Evolutionary conservation across 2,329 filamentous ascomycete genomes (phyloP).

Genomic region (Trichoderma citrinoviride): DNA sequence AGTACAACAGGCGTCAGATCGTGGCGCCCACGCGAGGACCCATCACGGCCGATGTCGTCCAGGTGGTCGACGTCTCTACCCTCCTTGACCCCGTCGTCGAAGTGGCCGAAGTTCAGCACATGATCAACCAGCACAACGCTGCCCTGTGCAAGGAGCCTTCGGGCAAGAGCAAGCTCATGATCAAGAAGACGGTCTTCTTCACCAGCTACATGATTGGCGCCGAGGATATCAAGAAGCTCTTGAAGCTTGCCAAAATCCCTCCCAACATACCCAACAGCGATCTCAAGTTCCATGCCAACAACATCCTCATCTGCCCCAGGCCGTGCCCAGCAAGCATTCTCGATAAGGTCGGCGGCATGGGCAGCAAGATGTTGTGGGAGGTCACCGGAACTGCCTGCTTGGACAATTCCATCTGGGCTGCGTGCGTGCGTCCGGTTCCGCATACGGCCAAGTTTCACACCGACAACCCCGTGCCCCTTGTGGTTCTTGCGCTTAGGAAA

Average conservation of each 20-base stretch:
- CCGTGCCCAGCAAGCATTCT: conserved; percentile 70
- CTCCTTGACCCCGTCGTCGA: conserved; percentile 75
- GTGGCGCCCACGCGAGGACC: conserved; percentile 55
- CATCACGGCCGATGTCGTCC: conserved; percentile 76
- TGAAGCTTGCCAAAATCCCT: conserved; percentile 66
- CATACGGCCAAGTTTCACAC: conserved; percentile 68
- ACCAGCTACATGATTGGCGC: conserved; percentile 83
- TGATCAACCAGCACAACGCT: conserved; percentile 84
- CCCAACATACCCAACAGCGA: conserved; percentile 63
- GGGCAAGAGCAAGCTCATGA: conserved; percentile 53
- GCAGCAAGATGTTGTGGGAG: conserved; percentile 79
- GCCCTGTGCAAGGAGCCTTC: conserved; percentile 38
- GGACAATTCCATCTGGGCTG: conserved; percentile 86
- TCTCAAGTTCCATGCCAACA: conserved; percentile 80
- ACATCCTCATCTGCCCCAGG: conserved; percentile 82
- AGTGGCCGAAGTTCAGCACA: conserved; percentile 78
- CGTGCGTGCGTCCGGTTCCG: conserved; percentile 70
- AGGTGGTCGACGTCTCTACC: conserved; percentile 73
- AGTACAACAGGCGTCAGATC: conserved; percentile 65
- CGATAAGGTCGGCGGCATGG: conserved; percentile 82
- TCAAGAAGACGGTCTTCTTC: conserved; percentile 87
- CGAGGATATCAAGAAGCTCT: conserved; percentile 68
- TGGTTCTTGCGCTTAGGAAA: conserved; percentile 78
- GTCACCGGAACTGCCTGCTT: conserved; percentile 72
- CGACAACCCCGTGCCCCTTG: conserved; percentile 72